Base-by-base conservation (phyloP, 2,329 filamentous ascomycete species). In the Immersiporthe knoxdaviesiana region DNA sequence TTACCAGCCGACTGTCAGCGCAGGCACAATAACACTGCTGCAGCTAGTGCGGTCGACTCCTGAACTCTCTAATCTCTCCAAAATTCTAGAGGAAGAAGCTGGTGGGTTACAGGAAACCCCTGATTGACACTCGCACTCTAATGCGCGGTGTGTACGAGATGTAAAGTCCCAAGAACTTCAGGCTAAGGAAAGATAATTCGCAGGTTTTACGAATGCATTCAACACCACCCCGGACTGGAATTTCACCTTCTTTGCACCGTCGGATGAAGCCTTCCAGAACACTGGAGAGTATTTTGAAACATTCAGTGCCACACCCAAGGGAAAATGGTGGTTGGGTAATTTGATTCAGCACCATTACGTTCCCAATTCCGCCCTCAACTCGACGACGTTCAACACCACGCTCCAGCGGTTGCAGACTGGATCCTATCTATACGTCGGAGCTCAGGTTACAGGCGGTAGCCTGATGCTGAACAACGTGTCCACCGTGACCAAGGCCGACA, bases 291-390 rank as follows among this genome's bases (percentile, higher is more conserved):
- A 56, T 14, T 56, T 30, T 32, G 12, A 16, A 2, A 56, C 52
- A 12, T 56, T 56, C 14, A 5, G 12, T n/a, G 4, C 52, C 1
- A 56, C 52, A 27, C 52, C 12, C 24, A 56, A 56, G 18, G 52
- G 52, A n/a, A 56, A 30, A 18, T 56, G 52, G 52, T 56, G 52
- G 52, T 30, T 56, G 24, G 52, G 52, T 8, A 56, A 56, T 32
- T n/a, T 56, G 52, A 27, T 56, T n/a, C 52, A 56, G 52, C 52
- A 56, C 52, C 52, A 56, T 18, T 56, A 56, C n/a, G 52, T 56
- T 3, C 52, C 52, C 5, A 56, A 56, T 11, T 56, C 52, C 12
- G 52, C 52, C n/a, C 24, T 56, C 24, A 2, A 56, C 3, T 56
- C 52, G 30, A 56, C 52, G 5, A 24, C 52, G 10, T 56, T 56